Conservation (phyloP, 2,329 filamentous ascomycete species). For the Onygenales sp. region DNA sequence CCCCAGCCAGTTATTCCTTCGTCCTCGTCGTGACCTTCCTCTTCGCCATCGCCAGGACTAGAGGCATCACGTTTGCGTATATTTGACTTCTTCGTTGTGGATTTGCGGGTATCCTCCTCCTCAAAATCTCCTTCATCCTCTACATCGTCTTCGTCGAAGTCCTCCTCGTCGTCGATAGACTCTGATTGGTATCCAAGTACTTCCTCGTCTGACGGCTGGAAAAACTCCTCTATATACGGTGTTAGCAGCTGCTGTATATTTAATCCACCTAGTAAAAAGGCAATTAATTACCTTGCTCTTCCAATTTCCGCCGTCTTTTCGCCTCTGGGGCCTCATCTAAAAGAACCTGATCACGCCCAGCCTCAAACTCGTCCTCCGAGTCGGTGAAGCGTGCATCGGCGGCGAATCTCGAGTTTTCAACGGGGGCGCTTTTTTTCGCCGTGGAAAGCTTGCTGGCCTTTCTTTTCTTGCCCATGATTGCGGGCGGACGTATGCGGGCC, state of each 20-base stretch:
- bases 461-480: conserved; percentile 52
- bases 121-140: conserved; percentile 27
- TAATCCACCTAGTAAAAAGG: conserved; percentile 8
- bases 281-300: conserved; percentile 51
- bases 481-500: background rate
- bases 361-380: conserved; percentile 87
- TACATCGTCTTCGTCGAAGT: conserved; percentile 29
- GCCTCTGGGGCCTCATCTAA: conserved; percentile 71
- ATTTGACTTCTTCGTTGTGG: conserved; percentile 13
- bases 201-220: conserved; percentile 55
- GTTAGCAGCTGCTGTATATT: background rate
- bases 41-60: conserved; percentile 18
- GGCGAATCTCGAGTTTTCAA: conserved; percentile 26
- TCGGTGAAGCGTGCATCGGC: conserved; percentile 70
- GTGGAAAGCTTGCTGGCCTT: conserved; percentile 50
- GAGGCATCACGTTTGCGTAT: conserved; percentile 12
- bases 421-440: conserved; percentile 19
- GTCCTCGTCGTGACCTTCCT: conserved; percentile 44
- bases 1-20: conserved; percentile 69
- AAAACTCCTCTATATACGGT: conserved; percentile 41
- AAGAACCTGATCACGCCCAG: conserved; percentile 75
- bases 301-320: conserved; percentile 63
- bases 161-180: conserved; percentile 41
- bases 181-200: conserved; percentile 42
- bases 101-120: conserved; percentile 17